phyloP scores from a whole-genome alignment of 352 stramenopile species.

The Poterioochromonas sp. region DNA sequence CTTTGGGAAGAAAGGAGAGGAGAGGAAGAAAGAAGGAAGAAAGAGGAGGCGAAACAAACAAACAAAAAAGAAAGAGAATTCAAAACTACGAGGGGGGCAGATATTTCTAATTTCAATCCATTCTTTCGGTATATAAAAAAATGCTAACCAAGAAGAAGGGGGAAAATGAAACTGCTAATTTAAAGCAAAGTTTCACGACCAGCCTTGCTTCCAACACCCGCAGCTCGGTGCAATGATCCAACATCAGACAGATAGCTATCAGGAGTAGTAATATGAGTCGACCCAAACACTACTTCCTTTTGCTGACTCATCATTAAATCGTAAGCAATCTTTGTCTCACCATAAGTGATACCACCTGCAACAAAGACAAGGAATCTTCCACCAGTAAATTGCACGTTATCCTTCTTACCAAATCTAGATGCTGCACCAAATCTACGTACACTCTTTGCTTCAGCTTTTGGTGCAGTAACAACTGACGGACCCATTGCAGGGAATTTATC shows the following conservation, averaged over 20 bases:
- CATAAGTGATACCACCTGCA: conserved; percentile 80
- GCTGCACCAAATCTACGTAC: conserved; percentile 7
- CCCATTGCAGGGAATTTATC: conserved; percentile 33
- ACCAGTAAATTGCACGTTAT: conserved; percentile 55
- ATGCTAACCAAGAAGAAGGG: not conserved
- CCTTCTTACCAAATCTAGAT: conserved; percentile 42
- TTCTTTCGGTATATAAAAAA: too few relatives aligned
- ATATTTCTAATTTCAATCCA: too few relatives aligned
- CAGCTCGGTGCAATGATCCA: conserved; percentile 39
- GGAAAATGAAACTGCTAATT: not conserved
- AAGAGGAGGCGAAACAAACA: too few relatives aligned
- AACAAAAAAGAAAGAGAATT: too few relatives aligned
- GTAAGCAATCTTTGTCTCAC: conserved; percentile 65
- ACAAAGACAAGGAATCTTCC: conserved; percentile 90
- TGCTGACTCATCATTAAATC: conserved; percentile 48
- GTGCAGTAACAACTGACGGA: not conserved
- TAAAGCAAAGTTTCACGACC: not conserved
- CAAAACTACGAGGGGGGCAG: too few relatives aligned
- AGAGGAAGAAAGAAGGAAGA: too few relatives aligned
- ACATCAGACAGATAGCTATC: conserved; percentile 50
- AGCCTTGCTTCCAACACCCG: not conserved
- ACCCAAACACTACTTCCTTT: conserved; percentile 46
- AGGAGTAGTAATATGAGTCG: conserved; percentile 40
- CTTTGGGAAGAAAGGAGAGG: too few relatives aligned
- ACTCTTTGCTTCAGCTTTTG: conserved; percentile 16